Conservation (phyloP, 495 filamentous ascomycete species). For the Xylaria nigripes region DNA sequence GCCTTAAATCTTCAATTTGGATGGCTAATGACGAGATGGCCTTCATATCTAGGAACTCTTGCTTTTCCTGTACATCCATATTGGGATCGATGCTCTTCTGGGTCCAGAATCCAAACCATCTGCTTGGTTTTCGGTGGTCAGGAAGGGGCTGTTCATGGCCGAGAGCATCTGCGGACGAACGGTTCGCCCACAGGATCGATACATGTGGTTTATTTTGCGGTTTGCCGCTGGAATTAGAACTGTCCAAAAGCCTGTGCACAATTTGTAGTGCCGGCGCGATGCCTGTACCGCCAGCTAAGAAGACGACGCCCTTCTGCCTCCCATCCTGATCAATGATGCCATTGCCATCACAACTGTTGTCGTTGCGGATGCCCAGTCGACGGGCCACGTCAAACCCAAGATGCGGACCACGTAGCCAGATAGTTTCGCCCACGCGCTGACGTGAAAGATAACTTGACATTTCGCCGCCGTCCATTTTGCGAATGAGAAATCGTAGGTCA, state of each 20-base stretch:
- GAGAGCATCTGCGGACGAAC: constrained; percentile 29
- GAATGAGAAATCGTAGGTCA: constrained; percentile 41
- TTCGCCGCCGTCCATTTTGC: constrained; percentile 38
- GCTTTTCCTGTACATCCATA: neutral
- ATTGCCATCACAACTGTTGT: neutral
- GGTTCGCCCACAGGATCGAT: constrained; percentile 36
- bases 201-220: constrained; percentile 14
- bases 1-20: constrained; percentile 53
- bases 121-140: neutral
- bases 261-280: constrained; percentile 86
- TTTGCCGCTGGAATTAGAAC: constrained; percentile 27
- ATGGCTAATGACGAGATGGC: constrained; percentile 39
- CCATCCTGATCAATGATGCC: neutral
- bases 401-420: constrained; percentile 73
- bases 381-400: constrained; percentile 55
- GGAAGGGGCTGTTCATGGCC: constrained; percentile 6
- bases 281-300: constrained; percentile 88
- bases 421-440: constrained; percentile 48
- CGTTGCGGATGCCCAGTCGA: constrained; percentile 27
- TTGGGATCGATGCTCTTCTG: neutral
- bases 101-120: constrained; percentile 6
- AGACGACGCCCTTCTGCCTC: constrained; percentile 46
- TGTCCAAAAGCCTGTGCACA: constrained; percentile 49
- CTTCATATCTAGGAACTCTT: neutral
- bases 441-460: constrained; percentile 60